Percentiles rank a stretch among this genome's conserved stretches.
phyloP scores from a whole-genome alignment of 2,329 filamentous ascomycete species.

The Sclerotinia borealis region DNA sequence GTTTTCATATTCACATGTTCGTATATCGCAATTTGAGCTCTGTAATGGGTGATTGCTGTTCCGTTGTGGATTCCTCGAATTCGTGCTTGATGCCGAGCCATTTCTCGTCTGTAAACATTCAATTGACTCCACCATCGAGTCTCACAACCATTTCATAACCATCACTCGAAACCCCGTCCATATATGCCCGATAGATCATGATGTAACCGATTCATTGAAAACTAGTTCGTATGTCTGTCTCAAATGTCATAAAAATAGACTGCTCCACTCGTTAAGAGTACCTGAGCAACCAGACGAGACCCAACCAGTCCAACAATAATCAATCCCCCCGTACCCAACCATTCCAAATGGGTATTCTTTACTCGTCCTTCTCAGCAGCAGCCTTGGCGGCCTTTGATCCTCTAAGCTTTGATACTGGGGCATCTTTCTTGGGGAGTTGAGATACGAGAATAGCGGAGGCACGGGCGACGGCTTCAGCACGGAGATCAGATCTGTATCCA shows the following conservation, averaged over 20 bases:
- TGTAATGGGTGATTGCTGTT: not conserved
- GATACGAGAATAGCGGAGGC: slow-evolving; percentile 77
- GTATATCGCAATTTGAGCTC: not conserved
- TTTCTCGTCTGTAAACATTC: not conserved
- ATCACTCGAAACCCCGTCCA: not conserved
- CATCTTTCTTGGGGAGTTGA: slow-evolving; percentile 72
- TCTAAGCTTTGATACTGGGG: slow-evolving; percentile 66
- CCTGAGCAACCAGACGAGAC: slow-evolving; percentile 16
- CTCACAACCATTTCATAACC: not conserved
- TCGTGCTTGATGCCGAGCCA: not conserved
- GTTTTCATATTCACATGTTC: not conserved
- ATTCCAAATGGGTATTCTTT: slow-evolving; percentile 19
- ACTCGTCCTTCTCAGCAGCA: slow-evolving; percentile 44
- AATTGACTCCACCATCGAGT: not conserved
- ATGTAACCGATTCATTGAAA: slow-evolving; percentile 7
- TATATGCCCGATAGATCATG: not conserved
- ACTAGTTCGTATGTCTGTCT: not conserved
- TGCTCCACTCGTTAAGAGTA: slow-evolving; percentile 7
- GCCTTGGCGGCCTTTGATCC: slow-evolving; percentile 76
- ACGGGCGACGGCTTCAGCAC: slow-evolving; percentile 73
- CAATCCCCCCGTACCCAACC: slow-evolving; percentile 17
- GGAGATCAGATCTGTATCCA: slow-evolving; percentile 78
- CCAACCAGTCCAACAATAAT: slow-evolving; percentile 14
- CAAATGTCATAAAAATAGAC: slow-evolving; percentile 4
- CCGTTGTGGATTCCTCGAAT: not conserved